Evolutionary conservation across 306 rosid genomes (phyloP).

Genomic region (Ziziphus jujuba): DNA sequence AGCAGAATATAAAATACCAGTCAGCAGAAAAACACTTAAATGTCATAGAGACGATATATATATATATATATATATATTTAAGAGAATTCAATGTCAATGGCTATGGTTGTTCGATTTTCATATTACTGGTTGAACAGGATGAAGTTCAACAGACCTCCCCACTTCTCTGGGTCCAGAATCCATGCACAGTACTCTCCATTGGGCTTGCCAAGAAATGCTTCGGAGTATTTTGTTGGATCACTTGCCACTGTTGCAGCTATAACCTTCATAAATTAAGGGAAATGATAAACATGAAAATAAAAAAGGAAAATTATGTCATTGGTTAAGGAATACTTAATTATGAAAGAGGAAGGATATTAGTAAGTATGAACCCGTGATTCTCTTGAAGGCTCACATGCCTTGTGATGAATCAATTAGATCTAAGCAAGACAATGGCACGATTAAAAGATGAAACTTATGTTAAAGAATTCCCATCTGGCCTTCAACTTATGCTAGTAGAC

Average conservation of each 20-base stretch:
- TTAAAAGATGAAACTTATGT: too few relatives aligned
- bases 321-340: too few relatives aligned
- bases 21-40: conserved; percentile 19
- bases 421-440: too few relatives aligned
- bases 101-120: too few relatives aligned
- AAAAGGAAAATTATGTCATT: too few relatives aligned
- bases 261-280: conserved; percentile 64
- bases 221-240: conserved; percentile 72
- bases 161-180: conserved; percentile 89
- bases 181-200: conserved; percentile 83
- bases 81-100: not conserved
- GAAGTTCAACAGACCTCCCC: conserved; percentile 82
- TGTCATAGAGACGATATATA: not conserved
- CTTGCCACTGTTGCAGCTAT: conserved; percentile 93
- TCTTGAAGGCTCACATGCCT: too few relatives aligned
- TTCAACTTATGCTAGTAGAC: too few relatives aligned
- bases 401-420: too few relatives aligned
- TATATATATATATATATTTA: too few relatives aligned
- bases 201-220: conserved; percentile 91
- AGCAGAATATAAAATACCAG: conserved; percentile 21
- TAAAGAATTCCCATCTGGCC: too few relatives aligned
- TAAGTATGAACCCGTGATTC: too few relatives aligned
- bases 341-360: too few relatives aligned
- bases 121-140: not conserved
- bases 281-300: not conserved